These are phyloP conservation scores for Aspergillus asperescens DNA, from an alignment of 495 filamentous ascomycete genomes.

Conservation along the genomic window DNA sequence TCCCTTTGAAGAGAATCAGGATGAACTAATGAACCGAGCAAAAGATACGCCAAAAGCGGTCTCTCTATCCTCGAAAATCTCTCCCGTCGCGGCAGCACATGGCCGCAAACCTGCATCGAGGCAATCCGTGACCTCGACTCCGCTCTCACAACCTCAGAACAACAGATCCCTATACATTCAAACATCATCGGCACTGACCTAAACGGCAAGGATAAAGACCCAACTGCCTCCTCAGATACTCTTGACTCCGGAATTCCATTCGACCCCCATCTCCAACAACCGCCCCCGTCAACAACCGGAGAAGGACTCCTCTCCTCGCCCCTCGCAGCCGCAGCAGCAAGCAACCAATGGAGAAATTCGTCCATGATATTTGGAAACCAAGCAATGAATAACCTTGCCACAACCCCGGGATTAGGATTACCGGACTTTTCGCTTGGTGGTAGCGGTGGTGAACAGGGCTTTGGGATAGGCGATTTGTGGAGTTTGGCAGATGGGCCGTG, in stretches of 20 bases:
- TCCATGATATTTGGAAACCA: conserved; percentile 14
- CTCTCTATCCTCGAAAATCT: conserved; percentile 33
- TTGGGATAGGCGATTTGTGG: conserved; percentile 31
- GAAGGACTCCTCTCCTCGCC: not conserved
- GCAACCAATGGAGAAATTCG: conserved; percentile 6
- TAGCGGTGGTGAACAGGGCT: not conserved
- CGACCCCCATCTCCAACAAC: not conserved
- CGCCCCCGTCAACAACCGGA: not conserved
- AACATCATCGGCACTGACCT: not conserved
- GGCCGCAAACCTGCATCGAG: conserved; percentile 41
- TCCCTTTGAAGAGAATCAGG: not conserved
- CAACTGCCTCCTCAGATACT: not conserved
- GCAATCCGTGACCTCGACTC: conserved; percentile 37
- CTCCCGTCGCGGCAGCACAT: conserved; percentile 31
- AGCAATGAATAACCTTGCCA: conserved; percentile 4
- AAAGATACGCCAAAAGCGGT: conserved; percentile 32
- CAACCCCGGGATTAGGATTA: not conserved
- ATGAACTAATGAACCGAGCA: not conserved
- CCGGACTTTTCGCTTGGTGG: not conserved
- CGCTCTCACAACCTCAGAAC: conserved; percentile 24
- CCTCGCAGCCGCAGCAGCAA: not conserved
- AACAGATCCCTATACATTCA: not conserved
- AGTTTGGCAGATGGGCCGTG: conserved; percentile 40
- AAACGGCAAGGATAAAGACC: not conserved
- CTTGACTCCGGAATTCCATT: not conserved